phyloP scores from a whole-genome alignment of 495 filamentous ascomycete genomes.

The Trypethelium eluteriae region DNA sequence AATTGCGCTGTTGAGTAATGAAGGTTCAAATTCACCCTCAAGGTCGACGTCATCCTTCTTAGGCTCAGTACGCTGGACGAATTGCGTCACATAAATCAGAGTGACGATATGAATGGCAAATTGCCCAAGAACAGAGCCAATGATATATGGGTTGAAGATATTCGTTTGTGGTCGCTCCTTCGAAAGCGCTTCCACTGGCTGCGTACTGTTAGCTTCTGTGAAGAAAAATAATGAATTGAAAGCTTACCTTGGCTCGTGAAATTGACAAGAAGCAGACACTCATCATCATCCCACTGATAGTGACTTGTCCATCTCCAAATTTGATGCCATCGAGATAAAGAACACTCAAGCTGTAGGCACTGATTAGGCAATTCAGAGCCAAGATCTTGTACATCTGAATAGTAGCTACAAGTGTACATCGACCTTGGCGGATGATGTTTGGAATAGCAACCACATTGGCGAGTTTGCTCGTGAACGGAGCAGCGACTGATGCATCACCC shows the following conservation, averaged over 20 bases:
- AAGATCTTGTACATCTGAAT: conserved; percentile 99
- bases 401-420: conserved; percentile 93
- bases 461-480: conserved; percentile 95
- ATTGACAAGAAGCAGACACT: conserved; percentile 98
- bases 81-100: conserved; percentile 86
- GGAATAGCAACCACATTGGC: conserved; percentile 95
- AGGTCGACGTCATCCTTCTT: conserved; percentile 71
- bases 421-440: conserved; percentile 95
- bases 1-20: conserved; percentile 90
- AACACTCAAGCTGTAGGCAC: conserved; percentile 92
- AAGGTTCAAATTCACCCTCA: conserved; percentile 90
- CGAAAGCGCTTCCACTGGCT: conserved; percentile 87
- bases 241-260: conserved; percentile 72
- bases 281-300: conserved; percentile 99
- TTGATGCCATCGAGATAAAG: conserved; percentile 98
- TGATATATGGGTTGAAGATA: conserved; percentile 99
- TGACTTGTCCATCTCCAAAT: conserved; percentile 97
- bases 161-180: conserved; percentile 97
- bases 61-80: conserved; percentile 76
- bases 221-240: neutral
- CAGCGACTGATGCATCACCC: conserved; percentile 92
- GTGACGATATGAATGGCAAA: conserved; percentile 95
- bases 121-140: conserved; percentile 93
- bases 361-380: conserved; percentile 95
- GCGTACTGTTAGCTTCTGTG: conserved; percentile 10